Percentiles rank a stretch among this genome's conserved stretches.
phyloP scores from a whole-genome alignment of 2,329 filamentous ascomycete genomes.

The Mycosphaerella sp. region DNA sequence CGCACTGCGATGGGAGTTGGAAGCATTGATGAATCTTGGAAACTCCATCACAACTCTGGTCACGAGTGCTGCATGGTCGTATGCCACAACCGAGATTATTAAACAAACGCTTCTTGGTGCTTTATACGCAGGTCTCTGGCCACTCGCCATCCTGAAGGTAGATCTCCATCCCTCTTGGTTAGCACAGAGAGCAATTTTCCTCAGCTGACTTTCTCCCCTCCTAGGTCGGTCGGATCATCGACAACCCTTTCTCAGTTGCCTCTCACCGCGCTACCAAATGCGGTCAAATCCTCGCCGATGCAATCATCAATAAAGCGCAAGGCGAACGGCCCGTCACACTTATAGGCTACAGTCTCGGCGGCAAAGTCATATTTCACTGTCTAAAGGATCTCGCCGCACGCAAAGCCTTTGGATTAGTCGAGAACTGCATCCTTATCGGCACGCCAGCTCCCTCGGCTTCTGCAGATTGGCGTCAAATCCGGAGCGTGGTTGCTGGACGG shows the following conservation, averaged over 20 bases:
- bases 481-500: slow-evolving; percentile 71
- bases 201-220: too few relatives aligned
- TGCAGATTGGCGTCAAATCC: slow-evolving; percentile 68
- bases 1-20: slow-evolving; percentile 74
- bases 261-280: slow-evolving; percentile 36
- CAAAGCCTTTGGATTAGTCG: slow-evolving; percentile 74
- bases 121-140: slow-evolving; percentile 46
- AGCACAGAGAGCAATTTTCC: background rate
- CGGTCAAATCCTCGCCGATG: slow-evolving; percentile 38
- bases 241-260: slow-evolving; percentile 39
- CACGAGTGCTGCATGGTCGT: slow-evolving; percentile 72
- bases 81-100: slow-evolving; percentile 68
- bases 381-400: slow-evolving; percentile 69
- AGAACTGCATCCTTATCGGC: slow-evolving; percentile 77
- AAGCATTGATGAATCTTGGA: slow-evolving; percentile 69
- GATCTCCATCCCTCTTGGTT: background rate
- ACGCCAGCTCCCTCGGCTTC: slow-evolving; percentile 67
- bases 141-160: slow-evolving; percentile 42
- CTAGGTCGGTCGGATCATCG: slow-evolving; percentile 35
- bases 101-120: slow-evolving; percentile 50
- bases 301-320: slow-evolving; percentile 38
- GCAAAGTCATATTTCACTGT: slow-evolving; percentile 69
- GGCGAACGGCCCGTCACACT: slow-evolving; percentile 38
- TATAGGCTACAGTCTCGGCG: slow-evolving; percentile 38
- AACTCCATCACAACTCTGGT: slow-evolving; percentile 70